Conservation (phyloP, 306 rosid species). For the Glycine soja region DNA sequence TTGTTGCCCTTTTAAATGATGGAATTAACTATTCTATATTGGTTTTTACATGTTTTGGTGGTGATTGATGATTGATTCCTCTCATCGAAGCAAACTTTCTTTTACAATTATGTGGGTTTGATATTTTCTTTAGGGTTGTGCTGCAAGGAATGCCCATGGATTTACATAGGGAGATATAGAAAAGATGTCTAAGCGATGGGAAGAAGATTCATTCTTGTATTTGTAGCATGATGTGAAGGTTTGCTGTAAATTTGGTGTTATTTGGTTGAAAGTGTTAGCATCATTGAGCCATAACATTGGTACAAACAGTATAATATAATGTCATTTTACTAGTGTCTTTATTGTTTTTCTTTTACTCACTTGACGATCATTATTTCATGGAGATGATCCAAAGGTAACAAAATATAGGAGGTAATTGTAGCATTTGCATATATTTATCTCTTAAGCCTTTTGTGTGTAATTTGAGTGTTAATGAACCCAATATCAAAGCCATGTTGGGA, state of each 20-base stretch:
- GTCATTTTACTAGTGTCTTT: slow-evolving; percentile 41
- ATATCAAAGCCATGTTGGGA: too few species aligned
- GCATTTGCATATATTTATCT: slow-evolving; percentile 27
- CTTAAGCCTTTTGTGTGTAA: not conserved
- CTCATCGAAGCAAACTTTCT: too few species aligned
- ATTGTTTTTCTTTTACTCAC: slow-evolving; percentile 47
- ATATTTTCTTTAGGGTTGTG: too few species aligned
- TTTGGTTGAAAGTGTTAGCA: slow-evolving; percentile 31
- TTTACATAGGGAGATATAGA: too few species aligned
- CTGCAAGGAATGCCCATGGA: too few species aligned
- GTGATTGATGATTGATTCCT: too few species aligned
- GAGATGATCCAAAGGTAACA: too few species aligned
- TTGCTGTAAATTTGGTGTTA: slow-evolving; percentile 37
- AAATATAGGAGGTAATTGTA: slow-evolving; percentile 80
- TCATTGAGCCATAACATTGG: slow-evolving; percentile 12
- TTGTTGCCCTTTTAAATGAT: slow-evolving; percentile 2
- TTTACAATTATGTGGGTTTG: too few species aligned
- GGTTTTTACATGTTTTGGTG: too few species aligned
- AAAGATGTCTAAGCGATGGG: too few species aligned
- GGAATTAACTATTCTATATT: slow-evolving; percentile 48
- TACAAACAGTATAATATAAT: slow-evolving; percentile 33
- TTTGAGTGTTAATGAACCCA: slow-evolving; percentile 35
- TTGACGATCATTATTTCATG: slow-evolving; percentile 78
- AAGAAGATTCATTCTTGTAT: too few species aligned
- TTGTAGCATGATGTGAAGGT: too few species aligned